Percentiles rank a stretch among this genome's conserved stretches.
phyloP scores from a whole-genome alignment of 139 green algal genomes.

The Mychonastes homosphaera region DNA sequence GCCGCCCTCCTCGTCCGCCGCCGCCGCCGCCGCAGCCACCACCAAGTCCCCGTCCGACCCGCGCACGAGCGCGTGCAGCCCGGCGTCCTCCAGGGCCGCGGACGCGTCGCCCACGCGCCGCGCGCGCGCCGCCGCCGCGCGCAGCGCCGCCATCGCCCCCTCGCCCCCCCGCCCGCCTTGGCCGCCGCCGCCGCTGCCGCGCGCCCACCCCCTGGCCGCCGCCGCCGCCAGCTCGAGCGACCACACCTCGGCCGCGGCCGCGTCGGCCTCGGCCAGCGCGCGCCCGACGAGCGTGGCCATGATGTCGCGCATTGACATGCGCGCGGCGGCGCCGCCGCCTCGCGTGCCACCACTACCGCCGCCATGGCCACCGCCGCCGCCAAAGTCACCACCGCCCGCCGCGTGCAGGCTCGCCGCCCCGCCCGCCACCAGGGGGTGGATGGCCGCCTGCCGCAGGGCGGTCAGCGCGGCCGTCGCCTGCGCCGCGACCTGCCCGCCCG shows the following conservation, averaged over 20 bases:
- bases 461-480: not conserved
- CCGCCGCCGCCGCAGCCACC: conserved; percentile 11
- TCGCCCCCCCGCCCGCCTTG: not conserved
- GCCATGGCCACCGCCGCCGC: too few species aligned
- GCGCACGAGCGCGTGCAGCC: too few species aligned
- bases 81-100: too few species aligned
- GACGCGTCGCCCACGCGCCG: too few species aligned
- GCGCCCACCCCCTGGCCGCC: not conserved
- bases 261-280: conserved; percentile 17
- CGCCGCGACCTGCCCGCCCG: conserved; percentile 14
- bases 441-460: not conserved
- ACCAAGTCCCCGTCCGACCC: too few species aligned
- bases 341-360: too few species aligned
- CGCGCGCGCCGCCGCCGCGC: too few species aligned
- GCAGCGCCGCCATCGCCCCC: not conserved
- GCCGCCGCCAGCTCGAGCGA: too few species aligned
- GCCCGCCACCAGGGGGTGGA: conserved; percentile 2
- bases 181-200: not conserved
- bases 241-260: too few species aligned
- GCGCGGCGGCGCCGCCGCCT: not conserved
- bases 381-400: too few species aligned
- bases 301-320: conserved; percentile 1
- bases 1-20: not conserved
- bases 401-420: too few species aligned
- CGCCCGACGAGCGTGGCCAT: conserved; percentile 10